phyloP scores from a whole-genome alignment of 1,284 basidiomycete genomes.

The Neolentinus lepideus region DNA sequence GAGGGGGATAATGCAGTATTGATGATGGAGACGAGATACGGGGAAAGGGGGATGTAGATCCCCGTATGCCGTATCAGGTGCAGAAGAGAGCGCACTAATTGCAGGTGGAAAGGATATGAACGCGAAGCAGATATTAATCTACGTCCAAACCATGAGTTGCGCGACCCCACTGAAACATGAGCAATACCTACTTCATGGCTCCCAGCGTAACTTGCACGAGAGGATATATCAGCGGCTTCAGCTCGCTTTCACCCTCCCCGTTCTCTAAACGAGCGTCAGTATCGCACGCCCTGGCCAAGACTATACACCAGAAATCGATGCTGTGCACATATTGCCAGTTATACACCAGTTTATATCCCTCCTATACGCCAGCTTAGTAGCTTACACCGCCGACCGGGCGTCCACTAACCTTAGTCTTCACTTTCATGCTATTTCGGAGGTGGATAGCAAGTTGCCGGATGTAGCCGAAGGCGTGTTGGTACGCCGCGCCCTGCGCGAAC shows the following conservation, averaged over 20 bases:
- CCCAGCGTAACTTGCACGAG: slow-evolving; percentile 93
- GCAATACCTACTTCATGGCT: slow-evolving; percentile 69
- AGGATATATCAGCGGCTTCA: slow-evolving; percentile 90
- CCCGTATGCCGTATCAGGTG: slow-evolving; percentile 73
- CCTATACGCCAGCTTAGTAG: slow-evolving; percentile 37
- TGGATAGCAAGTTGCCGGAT: slow-evolving; percentile 95
- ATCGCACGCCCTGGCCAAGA: slow-evolving; percentile 79
- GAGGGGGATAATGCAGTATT: slow-evolving; percentile 66
- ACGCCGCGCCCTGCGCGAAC: slow-evolving; percentile 50
- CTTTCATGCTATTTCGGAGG: slow-evolving; percentile 87
- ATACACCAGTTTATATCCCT: slow-evolving; percentile 88
- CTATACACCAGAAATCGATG: slow-evolving; percentile 94
- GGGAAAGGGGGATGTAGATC: slow-evolving; percentile 85
- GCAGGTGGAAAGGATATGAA: slow-evolving; percentile 78
- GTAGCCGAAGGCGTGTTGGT: slow-evolving; percentile 96
- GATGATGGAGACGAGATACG: slow-evolving; percentile 85
- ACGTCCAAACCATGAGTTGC: slow-evolving; percentile 11
- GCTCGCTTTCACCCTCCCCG: slow-evolving; percentile 62
- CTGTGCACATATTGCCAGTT: slow-evolving; percentile 99
- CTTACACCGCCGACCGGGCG: slow-evolving; percentile 13
- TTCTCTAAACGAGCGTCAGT: slow-evolving; percentile 42
- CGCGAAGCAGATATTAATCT: slow-evolving; percentile 81
- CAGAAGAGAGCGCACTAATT: slow-evolving; percentile 66
- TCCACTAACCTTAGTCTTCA: slow-evolving; percentile 66
- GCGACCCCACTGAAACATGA: slow-evolving; percentile 7